Percentiles rank a stretch among this genome's conserved stretches.
Evolutionary conservation across 306 rosid genomes (phyloP).

Genomic region (Trifolium pratense): DNA sequence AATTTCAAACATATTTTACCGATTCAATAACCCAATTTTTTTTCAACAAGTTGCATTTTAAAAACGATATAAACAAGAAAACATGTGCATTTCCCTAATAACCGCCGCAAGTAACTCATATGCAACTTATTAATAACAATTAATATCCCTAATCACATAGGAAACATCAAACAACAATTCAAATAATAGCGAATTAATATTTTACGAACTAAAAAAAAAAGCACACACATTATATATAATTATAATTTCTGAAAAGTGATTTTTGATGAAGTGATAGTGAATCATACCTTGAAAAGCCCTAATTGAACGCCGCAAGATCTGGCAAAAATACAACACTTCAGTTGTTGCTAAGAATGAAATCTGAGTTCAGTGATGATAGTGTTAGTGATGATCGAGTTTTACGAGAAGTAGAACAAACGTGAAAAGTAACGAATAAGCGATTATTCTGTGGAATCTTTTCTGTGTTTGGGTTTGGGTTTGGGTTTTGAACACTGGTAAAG

Average conservation of each 20-base stretch:
- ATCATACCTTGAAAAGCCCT: conserved; percentile 45
- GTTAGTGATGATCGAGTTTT: conserved; percentile 37
- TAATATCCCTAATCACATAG: conserved; percentile 31
- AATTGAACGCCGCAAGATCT: conserved; percentile 61
- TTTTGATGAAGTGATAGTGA: conserved; percentile 2
- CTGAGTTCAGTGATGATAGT: conserved; percentile 10
- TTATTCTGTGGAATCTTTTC: conserved; percentile 14
- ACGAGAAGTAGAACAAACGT: conserved; percentile 17
- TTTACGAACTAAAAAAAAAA: neutral
- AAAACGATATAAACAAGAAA: conserved; percentile 38
- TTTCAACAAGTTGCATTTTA: neutral
- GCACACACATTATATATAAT: no score
- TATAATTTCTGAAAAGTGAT: neutral
- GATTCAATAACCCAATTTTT: neutral
- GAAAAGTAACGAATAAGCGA: conserved; percentile 12
- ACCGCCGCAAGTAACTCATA: conserved; percentile 41
- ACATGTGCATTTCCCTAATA: conserved; percentile 48
- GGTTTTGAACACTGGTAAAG: conserved; percentile 12
- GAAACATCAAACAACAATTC: neutral
- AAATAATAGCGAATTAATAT: conserved; percentile 5
- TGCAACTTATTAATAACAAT: conserved; percentile 5
- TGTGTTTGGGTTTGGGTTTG: neutral
- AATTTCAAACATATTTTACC: neutral
- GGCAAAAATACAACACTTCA: conserved; percentile 19
- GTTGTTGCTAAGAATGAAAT: conserved; percentile 39